Percentiles rank a stretch among this genome's conserved stretches.
These are phyloP conservation scores for Leucaena leucocephala DNA, from an alignment of 306 rosid species.

Conservation along the genomic window DNA sequence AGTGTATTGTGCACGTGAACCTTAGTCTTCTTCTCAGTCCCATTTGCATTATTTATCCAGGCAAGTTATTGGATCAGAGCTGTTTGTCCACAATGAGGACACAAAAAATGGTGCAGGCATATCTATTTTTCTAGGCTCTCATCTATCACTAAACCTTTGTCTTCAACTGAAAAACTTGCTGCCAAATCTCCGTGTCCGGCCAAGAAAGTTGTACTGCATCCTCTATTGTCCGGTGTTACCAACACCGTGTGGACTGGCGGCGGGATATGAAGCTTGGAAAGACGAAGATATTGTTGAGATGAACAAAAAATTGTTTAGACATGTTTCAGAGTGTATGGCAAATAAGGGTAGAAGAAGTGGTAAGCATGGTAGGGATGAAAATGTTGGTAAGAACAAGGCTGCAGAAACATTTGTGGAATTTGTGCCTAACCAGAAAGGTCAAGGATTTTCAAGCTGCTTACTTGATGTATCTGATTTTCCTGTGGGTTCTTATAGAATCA, in stretches of 20 bases:
- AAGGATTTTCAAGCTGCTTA: constrained; percentile 69
- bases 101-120: constrained; percentile 38
- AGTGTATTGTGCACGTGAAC: background rate
- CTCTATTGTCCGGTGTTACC: constrained; percentile 45
- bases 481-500: constrained; percentile 59
- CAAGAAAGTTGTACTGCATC: constrained; percentile 52
- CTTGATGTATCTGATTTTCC: constrained; percentile 66
- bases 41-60: constrained; percentile 44
- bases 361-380: constrained; percentile 1
- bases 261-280: constrained; percentile 51
- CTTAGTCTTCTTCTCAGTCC: background rate
- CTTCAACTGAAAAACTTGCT: constrained; percentile 59
- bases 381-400: constrained; percentile 5
- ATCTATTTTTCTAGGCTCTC: constrained; percentile 43
- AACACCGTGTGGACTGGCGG: constrained; percentile 7
- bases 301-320: constrained; percentile 43
- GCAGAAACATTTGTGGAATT: constrained; percentile 44
- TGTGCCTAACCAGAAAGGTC: constrained; percentile 57
- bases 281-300: constrained; percentile 46
- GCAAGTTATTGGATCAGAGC: constrained; percentile 57
- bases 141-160: constrained; percentile 56
- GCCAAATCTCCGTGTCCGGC: constrained; percentile 32
- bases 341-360: constrained; percentile 17
- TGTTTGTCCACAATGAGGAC: constrained; percentile 45
- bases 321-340: constrained; percentile 39